phyloP scores from a whole-genome alignment of 495 filamentous ascomycete genomes.

The Massariosphaeria phaeospora region DNA sequence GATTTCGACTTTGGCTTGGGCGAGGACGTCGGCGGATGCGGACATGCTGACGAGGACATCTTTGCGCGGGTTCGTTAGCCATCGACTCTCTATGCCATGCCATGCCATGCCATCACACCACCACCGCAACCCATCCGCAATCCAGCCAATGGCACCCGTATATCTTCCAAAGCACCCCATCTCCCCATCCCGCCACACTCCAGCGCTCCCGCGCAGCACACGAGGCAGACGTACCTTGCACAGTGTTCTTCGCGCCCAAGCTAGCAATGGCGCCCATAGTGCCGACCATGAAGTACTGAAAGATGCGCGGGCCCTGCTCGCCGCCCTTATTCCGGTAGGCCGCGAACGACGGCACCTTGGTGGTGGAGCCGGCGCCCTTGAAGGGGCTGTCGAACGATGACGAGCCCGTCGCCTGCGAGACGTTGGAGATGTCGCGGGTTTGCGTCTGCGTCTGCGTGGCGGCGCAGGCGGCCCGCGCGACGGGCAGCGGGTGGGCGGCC shows the following conservation, averaged over 20 bases:
- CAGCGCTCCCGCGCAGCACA: constrained; percentile 2
- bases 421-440: too few species aligned
- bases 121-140: constrained; percentile 10
- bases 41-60: constrained; percentile 99
- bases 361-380: constrained; percentile 41
- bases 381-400: constrained; percentile 61
- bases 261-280: constrained; percentile 85
- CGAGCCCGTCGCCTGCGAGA: constrained; percentile 39
- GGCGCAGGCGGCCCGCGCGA: constrained; percentile 35
- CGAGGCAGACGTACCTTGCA: constrained; percentile 69
- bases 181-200: not conserved
- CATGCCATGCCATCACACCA: constrained; percentile 14
- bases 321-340: constrained; percentile 71
- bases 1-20: constrained; percentile 99
- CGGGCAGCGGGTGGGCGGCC: constrained; percentile 38
- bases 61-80: constrained; percentile 40
- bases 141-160: constrained; percentile 16
- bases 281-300: constrained; percentile 97
- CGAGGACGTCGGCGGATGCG: constrained; percentile 96
- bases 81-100: too few species aligned
- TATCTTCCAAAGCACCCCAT: not conserved
- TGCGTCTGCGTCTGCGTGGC: constrained; percentile 37
- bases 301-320: constrained; percentile 67
- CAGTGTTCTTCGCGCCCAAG: constrained; percentile 90
- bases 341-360: constrained; percentile 81